Percentiles rank a stretch among this genome's conserved stretches.
phyloP scores from a whole-genome alignment of 2,329 filamentous ascomycete genomes.

The Graphilbum ipis-grandicollis region DNA sequence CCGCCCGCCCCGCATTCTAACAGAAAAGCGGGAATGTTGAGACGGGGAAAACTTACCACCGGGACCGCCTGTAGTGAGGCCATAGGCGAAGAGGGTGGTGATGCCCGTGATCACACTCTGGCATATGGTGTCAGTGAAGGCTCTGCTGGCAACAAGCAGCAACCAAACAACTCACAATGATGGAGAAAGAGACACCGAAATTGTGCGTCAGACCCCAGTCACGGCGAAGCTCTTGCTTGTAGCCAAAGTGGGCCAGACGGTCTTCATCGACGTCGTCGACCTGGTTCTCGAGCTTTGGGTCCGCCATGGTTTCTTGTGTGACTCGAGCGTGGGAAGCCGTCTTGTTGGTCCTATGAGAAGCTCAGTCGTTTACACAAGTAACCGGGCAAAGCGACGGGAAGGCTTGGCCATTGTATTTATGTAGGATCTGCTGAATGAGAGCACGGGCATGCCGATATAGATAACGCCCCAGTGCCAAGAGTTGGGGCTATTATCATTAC shows the following conservation, averaged over 20 bases:
- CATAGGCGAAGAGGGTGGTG: constrained; percentile 40
- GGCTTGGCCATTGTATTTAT: too few species aligned
- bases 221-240: constrained; percentile 39
- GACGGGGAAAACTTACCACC: constrained; percentile 12
- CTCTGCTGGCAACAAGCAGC: not conserved
- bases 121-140: not conserved
- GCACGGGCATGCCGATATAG: too few species aligned
- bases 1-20: not conserved
- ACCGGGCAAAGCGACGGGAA: not conserved
- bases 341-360: too few species aligned
- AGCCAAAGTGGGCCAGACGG: constrained; percentile 36
- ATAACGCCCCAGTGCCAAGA: too few species aligned
- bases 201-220: constrained; percentile 43
- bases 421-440: too few species aligned
- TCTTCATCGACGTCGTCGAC: constrained; percentile 26
- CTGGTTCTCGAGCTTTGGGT: constrained; percentile 11
- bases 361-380: too few species aligned
- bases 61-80: constrained; percentile 34
- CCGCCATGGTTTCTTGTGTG: constrained; percentile 4
- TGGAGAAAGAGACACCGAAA: constrained; percentile 44
- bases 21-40: not conserved
- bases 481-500: too few species aligned
- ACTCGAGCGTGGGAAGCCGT: too few species aligned
- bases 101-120: constrained; percentile 42
- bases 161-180: constrained; percentile 24